Base-by-base conservation (phyloP, 768 basidiomycete genomes). In the Paxillus rubicundulus region DNA sequence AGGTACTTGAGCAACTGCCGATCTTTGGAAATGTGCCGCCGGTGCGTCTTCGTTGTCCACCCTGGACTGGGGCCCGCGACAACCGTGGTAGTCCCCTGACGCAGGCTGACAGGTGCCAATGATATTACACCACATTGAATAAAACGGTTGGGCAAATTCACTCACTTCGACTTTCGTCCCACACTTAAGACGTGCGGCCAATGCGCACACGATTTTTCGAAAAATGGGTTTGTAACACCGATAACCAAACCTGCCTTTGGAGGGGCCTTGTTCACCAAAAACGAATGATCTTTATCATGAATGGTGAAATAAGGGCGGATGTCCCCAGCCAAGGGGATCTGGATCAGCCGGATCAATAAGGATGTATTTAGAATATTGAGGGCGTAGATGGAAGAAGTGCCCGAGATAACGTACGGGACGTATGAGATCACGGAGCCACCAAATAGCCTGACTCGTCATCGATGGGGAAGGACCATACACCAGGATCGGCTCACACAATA, bases 241-340 rank as follows among this genome's bases (percentile, higher is more conserved):
- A 96, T 66, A 5, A 96, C 59, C 3, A 90, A 67, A 1, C 92
- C 92, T 1, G 85, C 69, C 66, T 84, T 84, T 1, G 90, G 92
- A n/a, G 85, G 81, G 28, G 89, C 81, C 55, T 85, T 85, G 65
- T 92, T 93, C 39, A 97, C 85, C 12, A 99, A 69, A 2, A 77
- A 62, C 3, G 77, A 60, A 56, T 87, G 84, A 54, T 97, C 94
- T n/a, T 79, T 79, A 62, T 98, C 96, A 66, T 98, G 96, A 61
- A 99, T 93, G 14, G 96, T 97, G 58, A 98, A 89, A 68, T 96
- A 99, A 0, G 96, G 96, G 9, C 96, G 81, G 61, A 92, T 82
- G 63, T 99, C 95, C 1, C 82, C 83, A 0, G 86, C 82, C 8
- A 91, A 75, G 4, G 93, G 92, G 28, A 96, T 85, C 92, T 93